Evolutionary conservation across 768 basidiomycete species (phyloP).

Genomic region (Pholiota molesta): DNA sequence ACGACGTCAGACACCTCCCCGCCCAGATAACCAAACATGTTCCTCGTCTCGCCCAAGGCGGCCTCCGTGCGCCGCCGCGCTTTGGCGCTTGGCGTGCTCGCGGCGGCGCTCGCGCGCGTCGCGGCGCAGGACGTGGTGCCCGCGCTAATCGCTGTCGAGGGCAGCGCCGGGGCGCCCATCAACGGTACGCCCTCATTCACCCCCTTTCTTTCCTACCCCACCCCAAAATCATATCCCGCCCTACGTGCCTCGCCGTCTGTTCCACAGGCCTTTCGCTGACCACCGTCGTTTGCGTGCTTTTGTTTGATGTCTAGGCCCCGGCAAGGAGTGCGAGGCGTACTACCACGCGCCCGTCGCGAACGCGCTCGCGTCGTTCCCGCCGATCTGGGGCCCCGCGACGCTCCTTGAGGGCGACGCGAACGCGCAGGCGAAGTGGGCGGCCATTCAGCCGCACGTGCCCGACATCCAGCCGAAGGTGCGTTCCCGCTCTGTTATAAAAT

Average conservation of each 20-base stretch:
- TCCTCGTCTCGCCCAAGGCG: not conserved
- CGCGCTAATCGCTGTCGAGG: constrained; percentile 31
- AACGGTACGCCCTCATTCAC: constrained; percentile 28
- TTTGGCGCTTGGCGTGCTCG: constrained; percentile 21
- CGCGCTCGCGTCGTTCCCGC: constrained; percentile 41
- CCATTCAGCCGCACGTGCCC: constrained; percentile 47
- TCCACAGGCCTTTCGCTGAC: too few relatives aligned
- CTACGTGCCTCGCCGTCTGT: too few relatives aligned
- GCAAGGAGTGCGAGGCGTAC: constrained; percentile 47
- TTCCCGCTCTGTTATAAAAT: not conserved
- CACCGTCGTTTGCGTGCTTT: too few relatives aligned
- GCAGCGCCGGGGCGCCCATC: constrained; percentile 39
- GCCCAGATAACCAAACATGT: too few relatives aligned
- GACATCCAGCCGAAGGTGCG: constrained; percentile 47
- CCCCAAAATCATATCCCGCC: too few relatives aligned
- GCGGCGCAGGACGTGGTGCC: constrained; percentile 17
- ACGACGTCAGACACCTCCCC: too few relatives aligned
- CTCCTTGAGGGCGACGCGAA: constrained; percentile 45
- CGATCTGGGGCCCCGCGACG: constrained; percentile 44
- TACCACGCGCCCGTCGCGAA: constrained; percentile 37
- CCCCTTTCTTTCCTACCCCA: not conserved
- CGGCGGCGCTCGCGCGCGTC: constrained; percentile 7
- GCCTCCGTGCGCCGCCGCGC: constrained; percentile 6
- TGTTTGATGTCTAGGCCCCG: too few relatives aligned
- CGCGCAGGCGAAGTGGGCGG: constrained; percentile 45